Conservation (phyloP, 2,329 filamentous ascomycete genomes). For the Hirsutella rhossiliensis region DNA sequence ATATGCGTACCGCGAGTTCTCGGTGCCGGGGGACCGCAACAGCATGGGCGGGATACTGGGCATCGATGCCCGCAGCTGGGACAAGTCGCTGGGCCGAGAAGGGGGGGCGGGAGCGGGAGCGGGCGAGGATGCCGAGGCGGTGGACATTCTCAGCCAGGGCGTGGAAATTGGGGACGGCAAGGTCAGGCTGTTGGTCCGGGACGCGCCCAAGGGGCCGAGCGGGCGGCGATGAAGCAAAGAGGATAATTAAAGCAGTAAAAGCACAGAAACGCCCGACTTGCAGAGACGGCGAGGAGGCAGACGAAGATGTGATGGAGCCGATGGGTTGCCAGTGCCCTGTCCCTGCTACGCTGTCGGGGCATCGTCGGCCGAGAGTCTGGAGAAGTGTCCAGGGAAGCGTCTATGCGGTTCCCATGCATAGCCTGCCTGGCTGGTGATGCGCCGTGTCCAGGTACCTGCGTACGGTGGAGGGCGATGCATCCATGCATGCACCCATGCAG, state of each 20-base stretch:
- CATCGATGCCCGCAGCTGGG: constrained; percentile 55
- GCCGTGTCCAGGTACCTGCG: too few species aligned
- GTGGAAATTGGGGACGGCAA: constrained; percentile 57
- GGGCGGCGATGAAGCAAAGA: constrained; percentile 32
- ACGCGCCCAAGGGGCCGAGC: constrained; percentile 45
- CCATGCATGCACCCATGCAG: too few species aligned
- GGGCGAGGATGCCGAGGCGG: constrained; percentile 27
- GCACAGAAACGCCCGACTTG: too few species aligned
- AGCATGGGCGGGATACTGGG: constrained; percentile 67
- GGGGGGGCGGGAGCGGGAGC: constrained; percentile 26
- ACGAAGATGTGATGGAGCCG: too few species aligned
- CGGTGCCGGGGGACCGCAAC: constrained; percentile 82
- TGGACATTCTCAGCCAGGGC: constrained; percentile 52
- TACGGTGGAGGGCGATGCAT: too few species aligned
- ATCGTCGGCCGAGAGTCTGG: too few species aligned
- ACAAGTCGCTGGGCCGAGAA: constrained; percentile 45
- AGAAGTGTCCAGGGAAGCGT: too few species aligned
- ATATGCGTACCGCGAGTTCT: constrained; percentile 93
- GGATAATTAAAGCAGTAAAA: constrained; percentile 9
- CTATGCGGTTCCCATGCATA: too few species aligned
- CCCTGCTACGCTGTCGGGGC: too few species aligned
- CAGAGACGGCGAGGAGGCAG: too few species aligned
- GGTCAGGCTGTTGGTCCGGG: constrained; percentile 51
- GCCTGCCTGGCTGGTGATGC: too few species aligned
- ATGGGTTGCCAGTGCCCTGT: too few species aligned